These are phyloP conservation scores for Dryadomyces sulphureus DNA, from an alignment of 2,329 filamentous ascomycete genomes.

Conservation along the genomic window DNA sequence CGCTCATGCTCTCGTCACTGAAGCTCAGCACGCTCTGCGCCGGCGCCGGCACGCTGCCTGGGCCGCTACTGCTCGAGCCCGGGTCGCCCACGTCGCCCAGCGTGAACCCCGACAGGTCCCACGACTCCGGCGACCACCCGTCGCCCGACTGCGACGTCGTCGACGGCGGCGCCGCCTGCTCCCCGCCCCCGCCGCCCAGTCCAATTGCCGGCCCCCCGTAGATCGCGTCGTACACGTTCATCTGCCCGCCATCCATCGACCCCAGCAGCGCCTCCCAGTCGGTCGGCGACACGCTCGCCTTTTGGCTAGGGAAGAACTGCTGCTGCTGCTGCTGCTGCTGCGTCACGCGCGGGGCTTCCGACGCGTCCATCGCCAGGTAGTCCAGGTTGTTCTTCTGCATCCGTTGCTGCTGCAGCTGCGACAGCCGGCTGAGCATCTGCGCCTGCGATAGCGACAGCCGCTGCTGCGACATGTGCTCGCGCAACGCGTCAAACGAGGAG, in stretches of 20 bases:
- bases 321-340: constrained; percentile 21
- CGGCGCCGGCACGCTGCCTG: constrained; percentile 20
- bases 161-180: constrained; percentile 26
- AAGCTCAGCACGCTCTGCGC: constrained; percentile 40
- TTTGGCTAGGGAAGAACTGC: constrained; percentile 19
- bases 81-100: constrained; percentile 27
- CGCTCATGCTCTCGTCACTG: constrained; percentile 44
- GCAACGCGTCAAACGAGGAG: constrained; percentile 30
- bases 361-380: constrained; percentile 30
- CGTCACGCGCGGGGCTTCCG: constrained; percentile 24
- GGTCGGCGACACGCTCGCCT: constrained; percentile 37
- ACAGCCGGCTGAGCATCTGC: constrained; percentile 23
- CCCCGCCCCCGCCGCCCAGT: constrained; percentile 14
- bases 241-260: constrained; percentile 62
- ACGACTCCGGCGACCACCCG: constrained; percentile 42
- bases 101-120: constrained; percentile 37
- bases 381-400: constrained; percentile 35
- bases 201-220: constrained; percentile 50
- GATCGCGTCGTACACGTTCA: constrained; percentile 74
- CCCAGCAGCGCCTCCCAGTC: constrained; percentile 77
- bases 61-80: constrained; percentile 2
- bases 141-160: constrained; percentile 17
- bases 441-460: constrained; percentile 31
- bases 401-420: constrained; percentile 20
- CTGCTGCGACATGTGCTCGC: constrained; percentile 28